Evolutionary conservation across 2,329 filamentous ascomycete species (phyloP).

Genomic region (Sporothrix phasma): DNA sequence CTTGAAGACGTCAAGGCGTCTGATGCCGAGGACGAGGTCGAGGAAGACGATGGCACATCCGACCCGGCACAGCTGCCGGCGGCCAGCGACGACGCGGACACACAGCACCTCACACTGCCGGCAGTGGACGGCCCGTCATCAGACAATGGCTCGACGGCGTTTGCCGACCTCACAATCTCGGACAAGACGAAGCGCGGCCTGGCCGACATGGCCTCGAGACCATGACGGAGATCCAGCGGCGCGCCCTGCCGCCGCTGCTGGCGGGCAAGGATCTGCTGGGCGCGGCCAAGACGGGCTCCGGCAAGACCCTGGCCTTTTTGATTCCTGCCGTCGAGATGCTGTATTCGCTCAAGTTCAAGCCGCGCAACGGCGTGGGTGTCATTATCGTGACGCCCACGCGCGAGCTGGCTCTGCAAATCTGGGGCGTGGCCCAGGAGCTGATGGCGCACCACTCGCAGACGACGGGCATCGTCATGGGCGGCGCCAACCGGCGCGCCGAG

Average conservation of each 20-base stretch:
- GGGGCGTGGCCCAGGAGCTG: constrained; percentile 85
- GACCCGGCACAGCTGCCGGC: neutral
- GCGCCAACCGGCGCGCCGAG: constrained; percentile 82
- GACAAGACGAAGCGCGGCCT: constrained; percentile 85
- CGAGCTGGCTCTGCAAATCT: constrained; percentile 91
- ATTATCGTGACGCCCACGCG: constrained; percentile 88
- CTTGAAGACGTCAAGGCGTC: constrained; percentile 12
- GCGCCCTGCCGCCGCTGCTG: constrained; percentile 77
- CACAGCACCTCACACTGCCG: constrained; percentile 39
- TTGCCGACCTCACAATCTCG: constrained; percentile 73
- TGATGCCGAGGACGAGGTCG: constrained; percentile 20
- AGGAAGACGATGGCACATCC: constrained; percentile 25
- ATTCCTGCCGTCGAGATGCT: constrained; percentile 94
- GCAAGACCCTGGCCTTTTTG: constrained; percentile 88
- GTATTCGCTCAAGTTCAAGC: constrained; percentile 82
- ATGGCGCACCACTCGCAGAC: constrained; percentile 91
- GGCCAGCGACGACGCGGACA: constrained; percentile 27
- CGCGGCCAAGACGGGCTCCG: constrained; percentile 84
- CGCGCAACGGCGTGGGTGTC: constrained; percentile 83
- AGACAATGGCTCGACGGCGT: constrained; percentile 48
- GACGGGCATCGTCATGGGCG: constrained; percentile 66
- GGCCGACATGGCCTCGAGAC: constrained; percentile 80
- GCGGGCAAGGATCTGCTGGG: constrained; percentile 85
- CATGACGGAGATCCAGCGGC: constrained; percentile 91
- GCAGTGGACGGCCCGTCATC: constrained; percentile 40